A percentile compares a stretch with the other conserved stretches of the same genome.
phyloP scores from a whole-genome alignment of 2,329 filamentous ascomycete species.

The Neophaeococcomyces aloes region DNA sequence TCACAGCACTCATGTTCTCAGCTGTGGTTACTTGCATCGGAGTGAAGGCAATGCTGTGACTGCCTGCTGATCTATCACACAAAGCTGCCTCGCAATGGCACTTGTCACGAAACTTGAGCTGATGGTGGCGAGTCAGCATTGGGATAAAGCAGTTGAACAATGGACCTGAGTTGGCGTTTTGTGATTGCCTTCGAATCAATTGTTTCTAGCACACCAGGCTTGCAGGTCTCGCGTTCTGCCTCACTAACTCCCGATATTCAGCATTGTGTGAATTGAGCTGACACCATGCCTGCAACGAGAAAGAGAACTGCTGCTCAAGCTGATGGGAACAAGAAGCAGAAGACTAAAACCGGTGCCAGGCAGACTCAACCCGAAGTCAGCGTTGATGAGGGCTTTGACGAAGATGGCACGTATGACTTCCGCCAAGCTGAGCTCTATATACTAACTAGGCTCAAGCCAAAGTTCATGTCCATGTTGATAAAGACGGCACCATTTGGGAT shows the following conservation, averaged over 20 bases:
- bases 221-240: too few species aligned
- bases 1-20: not conserved
- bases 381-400: constrained; percentile 6
- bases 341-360: not conserved
- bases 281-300: constrained; percentile 7
- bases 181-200: too few species aligned
- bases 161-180: too few species aligned
- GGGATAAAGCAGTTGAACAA: too few species aligned
- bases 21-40: not conserved
- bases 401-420: constrained; percentile 1
- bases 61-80: constrained; percentile 3
- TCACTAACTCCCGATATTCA: too few species aligned
- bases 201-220: too few species aligned
- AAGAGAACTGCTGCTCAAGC: constrained; percentile 3
- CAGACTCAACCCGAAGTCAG: constrained; percentile 2
- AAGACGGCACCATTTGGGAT: constrained; percentile 59
- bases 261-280: too few species aligned
- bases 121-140: too few species aligned
- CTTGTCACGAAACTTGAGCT: not conserved
- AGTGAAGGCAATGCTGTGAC: not conserved
- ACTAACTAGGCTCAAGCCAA: constrained; percentile 26
- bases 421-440: not conserved
- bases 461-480: constrained; percentile 54
- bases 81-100: not conserved
- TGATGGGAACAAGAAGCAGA: constrained; percentile 5